These are phyloP conservation scores for Capsicum baccatum DNA, from an alignment of 257 asterid genomes.

Conservation along the genomic window DNA sequence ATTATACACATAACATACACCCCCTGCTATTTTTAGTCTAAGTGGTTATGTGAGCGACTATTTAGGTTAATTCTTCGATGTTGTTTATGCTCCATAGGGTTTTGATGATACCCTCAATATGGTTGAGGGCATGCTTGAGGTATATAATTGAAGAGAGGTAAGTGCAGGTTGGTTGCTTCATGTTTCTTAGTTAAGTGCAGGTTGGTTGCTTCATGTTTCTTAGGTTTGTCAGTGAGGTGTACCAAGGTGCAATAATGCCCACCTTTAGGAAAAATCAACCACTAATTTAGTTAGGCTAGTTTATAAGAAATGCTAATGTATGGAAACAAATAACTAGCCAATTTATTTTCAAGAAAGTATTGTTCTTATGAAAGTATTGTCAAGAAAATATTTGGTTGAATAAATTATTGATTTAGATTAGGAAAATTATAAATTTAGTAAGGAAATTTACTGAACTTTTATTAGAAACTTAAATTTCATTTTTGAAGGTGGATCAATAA, in stretches of 20 bases:
- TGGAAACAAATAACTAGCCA: too few relatives aligned
- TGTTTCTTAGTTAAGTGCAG: neutral
- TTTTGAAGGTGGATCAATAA: neutral
- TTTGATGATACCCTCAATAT: neutral
- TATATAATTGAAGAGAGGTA: neutral
- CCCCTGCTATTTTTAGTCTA: neutral
- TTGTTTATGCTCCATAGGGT: neutral
- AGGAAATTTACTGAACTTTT: neutral
- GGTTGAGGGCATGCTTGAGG: neutral
- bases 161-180: neutral
- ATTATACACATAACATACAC: neutral
- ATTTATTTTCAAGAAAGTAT: neutral
- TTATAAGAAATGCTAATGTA: neutral
- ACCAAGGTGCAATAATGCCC: slow-evolving; percentile 5
- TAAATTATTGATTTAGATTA: neutral
- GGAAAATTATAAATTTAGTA: neutral
- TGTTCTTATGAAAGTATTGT: neutral
- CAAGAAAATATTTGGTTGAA: neutral
- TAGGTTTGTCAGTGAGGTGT: neutral
- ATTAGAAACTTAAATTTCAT: neutral
- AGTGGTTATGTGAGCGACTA: neutral
- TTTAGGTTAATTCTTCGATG: slow-evolving; percentile 7
- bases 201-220: neutral
- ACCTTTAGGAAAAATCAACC: slow-evolving; percentile 6
- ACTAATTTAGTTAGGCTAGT: neutral